These are phyloP conservation scores for Closterium sp. DNA, from an alignment of 139 green algal genomes.

Conservation along the genomic window DNA sequence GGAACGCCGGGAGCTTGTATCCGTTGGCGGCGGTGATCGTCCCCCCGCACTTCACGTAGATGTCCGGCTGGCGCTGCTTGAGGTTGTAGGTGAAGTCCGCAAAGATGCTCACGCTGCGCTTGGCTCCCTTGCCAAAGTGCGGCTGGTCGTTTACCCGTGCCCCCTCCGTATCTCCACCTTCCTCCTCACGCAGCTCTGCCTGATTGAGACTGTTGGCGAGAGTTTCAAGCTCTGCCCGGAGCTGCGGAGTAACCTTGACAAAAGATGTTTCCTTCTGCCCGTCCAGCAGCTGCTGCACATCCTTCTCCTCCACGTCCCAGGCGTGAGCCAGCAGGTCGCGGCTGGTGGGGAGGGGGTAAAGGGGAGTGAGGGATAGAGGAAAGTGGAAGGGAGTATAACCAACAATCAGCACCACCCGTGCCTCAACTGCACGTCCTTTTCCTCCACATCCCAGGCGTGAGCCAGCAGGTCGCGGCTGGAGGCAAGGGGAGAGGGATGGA, in stretches of 20 bases:
- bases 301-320: conserved; percentile 39
- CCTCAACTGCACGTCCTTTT: conserved; percentile 1
- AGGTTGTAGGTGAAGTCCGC: conserved; percentile 30
- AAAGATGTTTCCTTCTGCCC: conserved; percentile 20
- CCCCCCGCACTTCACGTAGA: conserved; percentile 4
- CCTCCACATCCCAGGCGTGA: conserved; percentile 30
- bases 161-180: too few species aligned
- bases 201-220: conserved; percentile 12
- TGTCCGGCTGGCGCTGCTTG: neutral
- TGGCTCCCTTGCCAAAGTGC: neutral
- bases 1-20: conserved; percentile 25
- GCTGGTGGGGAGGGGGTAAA: neutral
- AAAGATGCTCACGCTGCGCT: conserved; percentile 13
- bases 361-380: neutral
- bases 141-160: neutral
- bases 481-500: neutral
- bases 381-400: neutral
- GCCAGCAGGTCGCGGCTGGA: conserved; percentile 14
- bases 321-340: conserved; percentile 10
- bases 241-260: conserved; percentile 7
- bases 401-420: neutral
- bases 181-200: conserved; percentile 44
- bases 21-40: neutral
- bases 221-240: too few species aligned
- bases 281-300: conserved; percentile 29